Evolutionary conservation across 495 filamentous ascomycete genomes (phyloP), one percentile per base, ranked within the genome.

Genomic region (Podospora tetraspora): DNA sequence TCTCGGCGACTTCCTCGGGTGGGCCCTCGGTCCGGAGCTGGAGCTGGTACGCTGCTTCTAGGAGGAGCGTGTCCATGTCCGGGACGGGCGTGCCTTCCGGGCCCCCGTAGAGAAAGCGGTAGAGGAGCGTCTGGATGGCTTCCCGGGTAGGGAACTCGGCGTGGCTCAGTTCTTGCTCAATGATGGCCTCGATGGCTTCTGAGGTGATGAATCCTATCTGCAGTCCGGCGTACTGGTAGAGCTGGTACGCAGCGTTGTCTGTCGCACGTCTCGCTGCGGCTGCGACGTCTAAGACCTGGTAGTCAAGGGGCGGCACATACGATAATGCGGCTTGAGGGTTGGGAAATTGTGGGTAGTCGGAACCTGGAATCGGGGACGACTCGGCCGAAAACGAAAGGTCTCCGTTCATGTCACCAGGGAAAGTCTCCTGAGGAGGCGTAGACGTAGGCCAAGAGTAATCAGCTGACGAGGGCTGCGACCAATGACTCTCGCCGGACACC

Each of bases 1-100:
- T 52, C 7, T n/a, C 16, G 16, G 16, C 6, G 7, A 52, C 43
- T 52, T 52, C 43, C 16, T 52, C 43, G 16, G 43, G 16, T 16
- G 43, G 43, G 19, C 43, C 43, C 19, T 52, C 19, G 43, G 43
- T 52, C 13, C 64, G 64, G 3, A 32, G 32, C 9, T 66, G 71
- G 7, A 73, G 71, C 23, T 75, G 73, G 25, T 62, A 73, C n/a
- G 71, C 73, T 0, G 73, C 71, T 25, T 75, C 67, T 6, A 64
- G 21, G 24, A 75, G 65, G 3, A 71, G 25, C 9, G 24, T 61
- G 27, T 13, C 59, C 13, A 59, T 34, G 13, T 60, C 37, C 21
- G 32, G 24, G 13, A n/a, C 24, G 13, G 61, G 52, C 19, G 37
- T 27, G 52, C 34, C n/a, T 24, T 30, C 25, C 58, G 62, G 59